These are phyloP conservation scores for Colletotrichum sublineola DNA, from an alignment of 2,329 filamentous ascomycete genomes.

Conservation along the genomic window DNA sequence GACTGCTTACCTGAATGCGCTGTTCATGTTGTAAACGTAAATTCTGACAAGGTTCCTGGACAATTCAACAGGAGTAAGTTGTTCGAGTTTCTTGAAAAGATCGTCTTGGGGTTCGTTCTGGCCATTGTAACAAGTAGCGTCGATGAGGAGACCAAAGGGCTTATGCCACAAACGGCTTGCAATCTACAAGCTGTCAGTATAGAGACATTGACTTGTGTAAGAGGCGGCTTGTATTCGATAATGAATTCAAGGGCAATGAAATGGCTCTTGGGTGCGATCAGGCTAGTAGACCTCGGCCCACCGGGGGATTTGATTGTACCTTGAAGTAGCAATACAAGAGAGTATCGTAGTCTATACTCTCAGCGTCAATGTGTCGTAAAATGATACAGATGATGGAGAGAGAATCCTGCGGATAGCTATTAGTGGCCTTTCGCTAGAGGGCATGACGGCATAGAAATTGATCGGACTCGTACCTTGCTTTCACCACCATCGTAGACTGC, in stretches of 20 bases:
- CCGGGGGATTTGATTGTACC: conserved; percentile 52
- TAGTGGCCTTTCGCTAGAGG: not conserved
- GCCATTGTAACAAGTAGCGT: conserved; percentile 79
- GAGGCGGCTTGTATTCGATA: not conserved
- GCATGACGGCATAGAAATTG: not conserved
- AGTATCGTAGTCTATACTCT: conserved; percentile 75
- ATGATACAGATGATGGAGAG: conserved; percentile 78
- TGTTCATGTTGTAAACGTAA: conserved; percentile 82
- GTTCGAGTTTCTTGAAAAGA: conserved; percentile 73
- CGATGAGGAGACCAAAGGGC: conserved; percentile 76
- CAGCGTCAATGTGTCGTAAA: conserved; percentile 75
- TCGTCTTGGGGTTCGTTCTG: conserved; percentile 76
- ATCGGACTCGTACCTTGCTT: conserved; percentile 64
- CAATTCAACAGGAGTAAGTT: conserved; percentile 73
- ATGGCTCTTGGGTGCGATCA: not conserved
- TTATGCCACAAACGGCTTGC: conserved; percentile 78
- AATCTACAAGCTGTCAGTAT: conserved; percentile 60
- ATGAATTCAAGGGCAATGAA: not conserved
- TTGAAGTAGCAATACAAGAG: conserved; percentile 77
- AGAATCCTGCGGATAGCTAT: conserved; percentile 63
- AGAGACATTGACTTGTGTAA: not conserved
- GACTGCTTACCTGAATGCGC: conserved; percentile 69
- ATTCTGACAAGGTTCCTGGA: conserved; percentile 70
- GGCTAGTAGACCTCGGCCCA: not conserved
- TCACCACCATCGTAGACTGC: conserved; percentile 80